A percentile compares a stretch with the other conserved stretches of the same genome.
phyloP scores from a whole-genome alignment of 352 stramenopile species.

The Pythium phragmiticola region DNA sequence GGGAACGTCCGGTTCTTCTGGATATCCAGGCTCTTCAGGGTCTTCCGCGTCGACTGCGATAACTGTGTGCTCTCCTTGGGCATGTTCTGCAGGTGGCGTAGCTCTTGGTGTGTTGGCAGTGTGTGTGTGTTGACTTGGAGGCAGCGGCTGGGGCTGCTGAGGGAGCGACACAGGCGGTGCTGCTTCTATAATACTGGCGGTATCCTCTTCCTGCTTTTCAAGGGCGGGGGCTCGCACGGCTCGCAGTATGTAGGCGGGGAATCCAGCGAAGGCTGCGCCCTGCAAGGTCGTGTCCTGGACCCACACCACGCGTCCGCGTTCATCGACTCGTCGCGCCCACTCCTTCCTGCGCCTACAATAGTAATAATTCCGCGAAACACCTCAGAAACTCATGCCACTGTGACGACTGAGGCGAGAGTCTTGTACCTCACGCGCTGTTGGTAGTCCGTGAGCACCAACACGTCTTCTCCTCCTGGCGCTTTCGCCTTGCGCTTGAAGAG shows the following conservation, averaged over 20 bases:
- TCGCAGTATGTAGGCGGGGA: slow-evolving; percentile 16
- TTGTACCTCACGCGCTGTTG: slow-evolving; percentile 15
- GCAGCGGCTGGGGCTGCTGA: background rate
- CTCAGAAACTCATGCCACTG: too few relatives aligned
- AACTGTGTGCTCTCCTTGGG: background rate
- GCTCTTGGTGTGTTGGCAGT: background rate
- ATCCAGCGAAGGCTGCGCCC: background rate
- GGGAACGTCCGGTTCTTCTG: too few relatives aligned
- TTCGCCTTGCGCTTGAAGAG: slow-evolving; percentile 1
- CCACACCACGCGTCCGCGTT: slow-evolving; percentile 10
- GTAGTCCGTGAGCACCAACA: background rate
- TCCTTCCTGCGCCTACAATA: slow-evolving; percentile 17
- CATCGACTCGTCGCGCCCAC: slow-evolving; percentile 13
- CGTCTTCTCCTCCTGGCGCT: background rate
- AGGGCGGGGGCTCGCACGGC: background rate
- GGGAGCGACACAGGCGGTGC: background rate
- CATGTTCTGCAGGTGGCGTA: background rate
- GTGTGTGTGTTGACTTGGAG: background rate
- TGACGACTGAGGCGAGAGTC: too few relatives aligned
- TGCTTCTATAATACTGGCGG: background rate
- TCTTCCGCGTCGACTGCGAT: background rate
- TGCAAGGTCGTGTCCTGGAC: background rate
- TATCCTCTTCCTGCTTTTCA: background rate
- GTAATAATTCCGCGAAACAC: background rate
- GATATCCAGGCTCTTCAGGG: too few relatives aligned